phyloP scores from a whole-genome alignment of 2,329 filamentous ascomycete genomes.

The Phoma sp. region DNA sequence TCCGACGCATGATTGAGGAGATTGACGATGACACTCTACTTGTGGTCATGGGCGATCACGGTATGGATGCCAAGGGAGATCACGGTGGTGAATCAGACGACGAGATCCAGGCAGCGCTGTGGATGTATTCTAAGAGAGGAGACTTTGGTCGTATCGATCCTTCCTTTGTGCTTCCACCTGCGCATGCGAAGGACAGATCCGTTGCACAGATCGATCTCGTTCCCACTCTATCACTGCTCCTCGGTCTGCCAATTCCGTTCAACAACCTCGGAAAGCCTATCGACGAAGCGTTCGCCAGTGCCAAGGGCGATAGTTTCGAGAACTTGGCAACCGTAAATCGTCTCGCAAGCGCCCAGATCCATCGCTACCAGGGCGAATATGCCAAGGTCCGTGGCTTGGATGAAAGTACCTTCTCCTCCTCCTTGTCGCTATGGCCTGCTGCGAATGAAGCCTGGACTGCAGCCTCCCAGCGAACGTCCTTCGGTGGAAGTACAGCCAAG shows the following conservation, averaged over 20 bases:
- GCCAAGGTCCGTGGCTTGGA: conserved; percentile 74
- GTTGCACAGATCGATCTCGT: conserved; percentile 91
- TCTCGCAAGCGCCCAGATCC: conserved; percentile 82
- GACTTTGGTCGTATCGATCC: conserved; percentile 80
- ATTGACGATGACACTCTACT: conserved; percentile 88
- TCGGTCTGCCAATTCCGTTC: conserved; percentile 93
- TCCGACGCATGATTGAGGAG: conserved; percentile 72
- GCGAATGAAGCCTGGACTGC: conserved; percentile 64
- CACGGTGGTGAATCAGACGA: conserved; percentile 98
- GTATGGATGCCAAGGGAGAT: conserved; percentile 97
- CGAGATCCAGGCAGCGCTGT: conserved; percentile 90
- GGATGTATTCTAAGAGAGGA: conserved; percentile 95
- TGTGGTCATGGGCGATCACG: conserved; percentile 98
- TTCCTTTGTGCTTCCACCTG: conserved; percentile 64
- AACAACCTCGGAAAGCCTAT: conserved; percentile 95
- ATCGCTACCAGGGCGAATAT: conserved; percentile 88
- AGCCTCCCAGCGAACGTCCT: conserved; percentile 25
- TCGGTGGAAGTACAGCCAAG: conserved; percentile 49
- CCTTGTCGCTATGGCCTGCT: conserved; percentile 65
- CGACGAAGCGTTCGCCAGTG: conserved; percentile 86
- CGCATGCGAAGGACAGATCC: conserved; percentile 79
- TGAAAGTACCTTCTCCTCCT: conserved; percentile 63
- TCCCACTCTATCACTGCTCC: conserved; percentile 83
- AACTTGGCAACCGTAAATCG: conserved; percentile 81
- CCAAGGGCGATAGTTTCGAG: conserved; percentile 72